Percentiles rank a stretch among this genome's conserved stretches.
Conservation (phyloP, 176 grass and related monocot genomes). For the Cocos nucifera region DNA sequence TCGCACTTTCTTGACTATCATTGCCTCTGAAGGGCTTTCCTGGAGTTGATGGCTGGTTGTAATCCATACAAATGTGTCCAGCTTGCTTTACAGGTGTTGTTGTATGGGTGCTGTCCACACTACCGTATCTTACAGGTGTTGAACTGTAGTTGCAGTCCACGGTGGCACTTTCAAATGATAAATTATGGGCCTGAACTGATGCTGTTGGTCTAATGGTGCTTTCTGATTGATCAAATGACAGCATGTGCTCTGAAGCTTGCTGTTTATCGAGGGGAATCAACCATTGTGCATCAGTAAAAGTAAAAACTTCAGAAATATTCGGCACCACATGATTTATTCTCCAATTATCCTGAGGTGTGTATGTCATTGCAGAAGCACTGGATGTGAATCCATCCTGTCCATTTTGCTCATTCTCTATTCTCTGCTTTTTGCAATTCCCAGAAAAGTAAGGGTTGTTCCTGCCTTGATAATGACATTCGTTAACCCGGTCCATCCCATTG, state of each 20-base stretch:
- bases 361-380: constrained; percentile 26
- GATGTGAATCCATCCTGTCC: background rate
- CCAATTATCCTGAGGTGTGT: constrained; percentile 8
- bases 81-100: constrained; percentile 6
- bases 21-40: constrained; percentile 15
- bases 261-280: constrained; percentile 29
- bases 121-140: constrained; percentile 12
- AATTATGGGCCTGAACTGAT: constrained; percentile 9
- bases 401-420: constrained; percentile 28
- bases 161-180: constrained; percentile 4
- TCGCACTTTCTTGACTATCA: constrained; percentile 21
- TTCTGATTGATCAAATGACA: constrained; percentile 15
- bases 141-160: constrained; percentile 3
- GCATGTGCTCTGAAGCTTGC: constrained; percentile 9
- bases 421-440: constrained; percentile 43
- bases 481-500: constrained; percentile 2
- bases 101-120: constrained; percentile 1
- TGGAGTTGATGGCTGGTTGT: constrained; percentile 9
- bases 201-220: constrained; percentile 3
- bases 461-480: constrained; percentile 6
- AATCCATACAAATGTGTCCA: too few relatives aligned
- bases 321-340: constrained; percentile 18
- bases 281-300: constrained; percentile 36
- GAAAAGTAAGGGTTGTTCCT: constrained; percentile 12
- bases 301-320: constrained; percentile 20